Percentiles rank a stretch among this genome's conserved stretches.
Evolutionary conservation across 192 early-diverging fungal species (phyloP).

Genomic region (Phycomyces blakesleeanus): DNA sequence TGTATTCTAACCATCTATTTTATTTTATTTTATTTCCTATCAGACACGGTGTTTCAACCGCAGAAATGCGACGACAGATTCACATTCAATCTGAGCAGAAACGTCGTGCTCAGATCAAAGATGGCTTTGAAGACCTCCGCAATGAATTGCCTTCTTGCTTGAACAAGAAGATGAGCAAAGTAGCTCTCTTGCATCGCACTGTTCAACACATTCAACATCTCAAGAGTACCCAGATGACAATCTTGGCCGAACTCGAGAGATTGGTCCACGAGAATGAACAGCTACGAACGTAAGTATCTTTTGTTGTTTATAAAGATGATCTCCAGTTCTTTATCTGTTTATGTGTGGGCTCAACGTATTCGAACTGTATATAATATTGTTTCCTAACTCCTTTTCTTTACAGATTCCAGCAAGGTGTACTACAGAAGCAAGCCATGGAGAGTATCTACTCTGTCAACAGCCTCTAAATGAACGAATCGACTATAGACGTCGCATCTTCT

Average conservation of each 20-base stretch:
- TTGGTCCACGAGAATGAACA: slow-evolving; percentile 39
- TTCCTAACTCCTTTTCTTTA: too few species aligned
- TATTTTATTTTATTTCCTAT: too few species aligned
- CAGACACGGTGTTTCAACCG: slow-evolving; percentile 17
- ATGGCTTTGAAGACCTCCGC: slow-evolving; percentile 40
- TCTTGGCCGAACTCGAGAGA: slow-evolving; percentile 35
- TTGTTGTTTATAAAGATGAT: too few species aligned
- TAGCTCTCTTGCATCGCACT: slow-evolving; percentile 35
- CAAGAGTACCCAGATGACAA: slow-evolving; percentile 34
- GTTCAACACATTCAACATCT: slow-evolving; percentile 45
- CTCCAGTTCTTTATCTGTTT: too few species aligned
- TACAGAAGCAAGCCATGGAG: slow-evolving; percentile 39
- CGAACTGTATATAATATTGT: too few species aligned
- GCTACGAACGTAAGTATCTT: slow-evolving; percentile 34
- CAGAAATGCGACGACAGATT: slow-evolving; percentile 37
- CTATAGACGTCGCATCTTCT: neutral
- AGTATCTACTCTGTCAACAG: slow-evolving; percentile 36
- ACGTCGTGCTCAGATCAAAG: slow-evolving; percentile 41
- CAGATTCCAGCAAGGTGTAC: slow-evolving; percentile 32
- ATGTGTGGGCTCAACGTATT: too few species aligned
- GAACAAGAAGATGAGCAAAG: slow-evolving; percentile 41
- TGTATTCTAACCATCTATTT: too few species aligned
- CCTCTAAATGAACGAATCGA: slow-evolving; percentile 25
- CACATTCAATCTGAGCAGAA: slow-evolving; percentile 42
- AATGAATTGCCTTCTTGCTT: slow-evolving; percentile 28